Conservation (phyloP, 2,329 filamentous ascomycete genomes). For the Cryphonectria radicalis region DNA sequence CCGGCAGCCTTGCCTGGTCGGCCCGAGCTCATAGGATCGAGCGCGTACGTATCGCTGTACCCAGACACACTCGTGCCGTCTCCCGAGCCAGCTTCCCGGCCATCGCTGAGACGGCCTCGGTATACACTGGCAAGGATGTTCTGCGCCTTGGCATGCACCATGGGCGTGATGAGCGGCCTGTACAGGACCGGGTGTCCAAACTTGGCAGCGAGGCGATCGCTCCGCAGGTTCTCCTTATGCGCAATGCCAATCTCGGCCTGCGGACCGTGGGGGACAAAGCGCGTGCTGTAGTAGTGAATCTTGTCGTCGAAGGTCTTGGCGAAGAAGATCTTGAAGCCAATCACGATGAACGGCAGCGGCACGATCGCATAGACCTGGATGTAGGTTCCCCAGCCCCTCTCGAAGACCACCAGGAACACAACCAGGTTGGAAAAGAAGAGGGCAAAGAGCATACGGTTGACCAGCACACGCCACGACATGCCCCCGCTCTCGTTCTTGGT, state of each 20-base stretch:
- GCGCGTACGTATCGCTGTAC: slow-evolving; percentile 80
- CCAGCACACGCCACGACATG: slow-evolving; percentile 86
- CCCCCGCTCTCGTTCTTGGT: slow-evolving; percentile 97
- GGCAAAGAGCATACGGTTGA: slow-evolving; percentile 90
- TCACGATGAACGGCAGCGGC: slow-evolving; percentile 77
- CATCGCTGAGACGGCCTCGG: slow-evolving; percentile 74
- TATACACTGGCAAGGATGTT: slow-evolving; percentile 87
- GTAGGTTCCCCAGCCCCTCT: slow-evolving; percentile 65
- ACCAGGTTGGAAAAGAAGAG: slow-evolving; percentile 78
- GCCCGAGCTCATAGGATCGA: slow-evolving; percentile 79
- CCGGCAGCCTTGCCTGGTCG: slow-evolving; percentile 48
- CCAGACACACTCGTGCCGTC: slow-evolving; percentile 65
- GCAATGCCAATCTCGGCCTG: slow-evolving; percentile 50
- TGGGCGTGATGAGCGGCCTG: slow-evolving; percentile 86
- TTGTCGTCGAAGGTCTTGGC: slow-evolving; percentile 74
- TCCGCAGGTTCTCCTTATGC: slow-evolving; percentile 60
- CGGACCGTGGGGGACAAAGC: slow-evolving; percentile 50
- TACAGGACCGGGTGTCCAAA: slow-evolving; percentile 94
- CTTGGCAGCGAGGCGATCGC: slow-evolving; percentile 72
- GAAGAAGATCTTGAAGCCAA: slow-evolving; percentile 89
- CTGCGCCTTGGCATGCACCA: slow-evolving; percentile 91
- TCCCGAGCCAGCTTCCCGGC: slow-evolving; percentile 61
- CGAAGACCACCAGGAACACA: slow-evolving; percentile 75
- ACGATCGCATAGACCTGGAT: slow-evolving; percentile 67
- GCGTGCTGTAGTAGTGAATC: slow-evolving; percentile 79